Conservation (phyloP, 805 yeast genomes). For the Nakazawaea holstii region DNA sequence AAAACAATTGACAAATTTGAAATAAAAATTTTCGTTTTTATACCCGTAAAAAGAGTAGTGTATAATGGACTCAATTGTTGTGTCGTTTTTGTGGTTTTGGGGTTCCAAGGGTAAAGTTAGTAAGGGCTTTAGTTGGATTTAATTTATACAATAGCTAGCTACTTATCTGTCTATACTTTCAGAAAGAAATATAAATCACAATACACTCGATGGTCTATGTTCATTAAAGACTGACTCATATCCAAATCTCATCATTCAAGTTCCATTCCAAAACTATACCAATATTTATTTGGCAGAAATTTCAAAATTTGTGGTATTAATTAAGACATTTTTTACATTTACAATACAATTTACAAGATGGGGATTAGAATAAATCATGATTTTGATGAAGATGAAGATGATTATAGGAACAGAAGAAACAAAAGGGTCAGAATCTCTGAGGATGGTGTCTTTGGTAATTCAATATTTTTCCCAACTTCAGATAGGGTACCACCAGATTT, state of each 20-base stretch:
- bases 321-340: background rate
- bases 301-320: too few species aligned
- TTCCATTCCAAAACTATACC: too few species aligned
- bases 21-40: constrained; percentile 7
- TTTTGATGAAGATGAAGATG: constrained; percentile 3
- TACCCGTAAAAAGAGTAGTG: background rate
- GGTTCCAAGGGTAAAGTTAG: background rate
- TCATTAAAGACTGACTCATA: too few species aligned
- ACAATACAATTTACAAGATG: constrained; percentile 3
- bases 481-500: background rate
- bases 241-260: background rate
- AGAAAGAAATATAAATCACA: too few species aligned
- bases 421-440: constrained; percentile 15
- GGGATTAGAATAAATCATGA: constrained; percentile 10
- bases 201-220: too few species aligned
- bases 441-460: constrained; percentile 5
- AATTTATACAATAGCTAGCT: too few species aligned
- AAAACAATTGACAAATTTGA: background rate
- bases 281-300: background rate
- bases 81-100: background rate
- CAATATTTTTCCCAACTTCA: constrained; percentile 9
- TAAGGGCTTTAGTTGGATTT: too few species aligned
- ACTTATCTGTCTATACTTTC: too few species aligned
- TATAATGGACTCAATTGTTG: background rate
- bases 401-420: background rate